Evolutionary conservation across 192 early-diverging fungal genomes (phyloP), one percentile per base, ranked within the genome.

Genomic region (Haplosporangium gracile): DNA sequence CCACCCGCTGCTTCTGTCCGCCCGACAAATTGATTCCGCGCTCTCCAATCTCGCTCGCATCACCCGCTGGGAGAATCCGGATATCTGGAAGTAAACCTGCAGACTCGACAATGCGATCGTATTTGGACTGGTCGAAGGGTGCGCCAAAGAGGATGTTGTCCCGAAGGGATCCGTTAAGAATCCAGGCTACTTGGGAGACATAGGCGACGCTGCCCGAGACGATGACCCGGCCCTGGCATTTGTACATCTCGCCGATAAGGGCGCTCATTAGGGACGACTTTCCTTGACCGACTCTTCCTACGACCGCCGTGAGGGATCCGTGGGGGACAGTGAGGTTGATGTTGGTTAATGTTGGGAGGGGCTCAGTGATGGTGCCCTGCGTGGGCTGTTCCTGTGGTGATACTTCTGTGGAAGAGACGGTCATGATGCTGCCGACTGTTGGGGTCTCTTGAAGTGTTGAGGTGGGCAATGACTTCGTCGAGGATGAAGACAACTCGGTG

Each of bases 1-100:
- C 93, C 60, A 98, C 89, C 2, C 97, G 90, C 65, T 96, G 94
- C 72, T 95, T 95, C 90, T 99, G 98, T 0, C 97, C 97, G 26
- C 95, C 94, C 0, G 82, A 92, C 13, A 96, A 79, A 20, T 90
- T 92, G 26, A 90, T 90, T 6, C 94, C 94, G 36, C 92, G 85
- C 77, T 95, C 94, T 32, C 92, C 94, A 90, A 94, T 89, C 43
- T 88, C 82, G 16, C 84, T 88, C 13, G 20, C 24, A 74, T 88
- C 87, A 5, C 88, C 88, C 85, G 82, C 24, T 32, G 78, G 43
- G 42, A 80, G 43, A 40, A 80, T 68, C 2, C 60, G 72, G 29
- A 80, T 42, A 68, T 80, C 78, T 0, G 71, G 78, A 1, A 49
- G 15, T 15, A 80, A 34, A 10, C 55, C 53, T 1, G 53, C n/a